Evolutionary conservation across 2,329 filamentous ascomycete genomes (phyloP).

Genomic region (Pestalotiopsis sp.): DNA sequence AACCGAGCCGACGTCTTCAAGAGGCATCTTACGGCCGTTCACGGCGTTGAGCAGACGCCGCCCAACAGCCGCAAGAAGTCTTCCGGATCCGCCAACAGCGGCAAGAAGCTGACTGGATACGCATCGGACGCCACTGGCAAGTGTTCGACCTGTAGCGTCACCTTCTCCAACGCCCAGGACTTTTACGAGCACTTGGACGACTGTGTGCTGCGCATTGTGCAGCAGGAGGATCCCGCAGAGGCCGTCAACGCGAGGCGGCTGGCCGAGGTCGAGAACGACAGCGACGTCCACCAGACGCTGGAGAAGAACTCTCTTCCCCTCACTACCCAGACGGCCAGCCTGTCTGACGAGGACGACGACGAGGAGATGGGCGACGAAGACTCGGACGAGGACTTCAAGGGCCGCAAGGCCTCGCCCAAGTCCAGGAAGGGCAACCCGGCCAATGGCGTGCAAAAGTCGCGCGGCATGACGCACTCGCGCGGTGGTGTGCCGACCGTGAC

Average conservation of each 20-base stretch:
- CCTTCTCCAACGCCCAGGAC: constrained; percentile 91
- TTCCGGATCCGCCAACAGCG: constrained; percentile 39
- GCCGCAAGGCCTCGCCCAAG: constrained; percentile 54
- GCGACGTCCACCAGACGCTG: constrained; percentile 62
- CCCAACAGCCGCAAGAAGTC: constrained; percentile 80
- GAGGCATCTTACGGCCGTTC: constrained; percentile 88
- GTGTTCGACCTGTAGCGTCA: constrained; percentile 91
- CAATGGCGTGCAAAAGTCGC: constrained; percentile 66
- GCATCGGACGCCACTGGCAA: constrained; percentile 84
- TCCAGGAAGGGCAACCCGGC: constrained; percentile 61
- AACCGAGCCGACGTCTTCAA: constrained; percentile 98
- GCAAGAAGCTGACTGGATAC: constrained; percentile 72
- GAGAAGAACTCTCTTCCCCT: constrained; percentile 64
- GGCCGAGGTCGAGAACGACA: constrained; percentile 67
- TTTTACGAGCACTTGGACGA: constrained; percentile 97
- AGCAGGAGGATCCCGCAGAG: constrained; percentile 71
- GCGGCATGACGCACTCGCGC: constrained; percentile 77
- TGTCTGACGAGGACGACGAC: constrained; percentile 54
- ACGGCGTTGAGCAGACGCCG: constrained; percentile 91
- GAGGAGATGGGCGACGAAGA: constrained; percentile 63
- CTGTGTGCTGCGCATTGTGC: constrained; percentile 72
- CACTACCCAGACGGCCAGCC: constrained; percentile 39
- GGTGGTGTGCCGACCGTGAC: constrained; percentile 64
- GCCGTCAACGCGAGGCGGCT: constrained; percentile 70
- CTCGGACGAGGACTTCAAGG: constrained; percentile 58